Evolutionary conservation across 164 flowering plant genomes (phyloP).

Genomic region (Liriodendron chinense): DNA sequence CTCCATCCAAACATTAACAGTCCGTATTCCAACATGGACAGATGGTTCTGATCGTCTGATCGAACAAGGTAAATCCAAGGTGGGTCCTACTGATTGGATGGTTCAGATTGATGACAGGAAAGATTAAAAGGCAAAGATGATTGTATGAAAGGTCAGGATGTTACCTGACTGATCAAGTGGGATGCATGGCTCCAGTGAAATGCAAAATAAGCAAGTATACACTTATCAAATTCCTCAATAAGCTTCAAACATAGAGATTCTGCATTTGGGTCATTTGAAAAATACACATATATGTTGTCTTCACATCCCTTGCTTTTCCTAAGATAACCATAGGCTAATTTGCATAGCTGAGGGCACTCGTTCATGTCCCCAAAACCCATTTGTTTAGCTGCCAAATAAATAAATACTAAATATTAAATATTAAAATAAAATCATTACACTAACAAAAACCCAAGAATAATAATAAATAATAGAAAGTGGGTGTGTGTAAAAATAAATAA

Average conservation of each 20-base stretch:
- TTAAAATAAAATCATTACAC: neutral
- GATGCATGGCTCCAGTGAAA: conserved; percentile 80
- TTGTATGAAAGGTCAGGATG: too few relatives aligned
- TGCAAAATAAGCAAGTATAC: conserved; percentile 74
- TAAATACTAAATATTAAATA: neutral
- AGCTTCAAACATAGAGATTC: conserved; percentile 56
- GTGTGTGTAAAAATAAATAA: too few relatives aligned
- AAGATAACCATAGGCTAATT: conserved; percentile 60
- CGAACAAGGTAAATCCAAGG: neutral
- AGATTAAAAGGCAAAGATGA: too few relatives aligned
- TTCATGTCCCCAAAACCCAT: conserved; percentile 59
- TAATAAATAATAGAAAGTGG: too few relatives aligned
- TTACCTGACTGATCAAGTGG: conserved; percentile 66
- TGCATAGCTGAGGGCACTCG: conserved; percentile 57
- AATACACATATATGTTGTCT: conserved; percentile 47
- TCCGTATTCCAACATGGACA: too few relatives aligned
- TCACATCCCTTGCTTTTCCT: conserved; percentile 56
- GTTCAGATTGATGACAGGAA: neutral
- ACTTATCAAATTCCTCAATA: conserved; percentile 72
- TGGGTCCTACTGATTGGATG: neutral
- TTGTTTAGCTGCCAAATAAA: conserved; percentile 62
- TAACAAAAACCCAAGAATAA: too few relatives aligned
- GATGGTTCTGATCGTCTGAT: neutral
- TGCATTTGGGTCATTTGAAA: conserved; percentile 38
- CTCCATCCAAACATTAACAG: too few relatives aligned